Base-by-base conservation (phyloP, 1,284 basidiomycete species). In the Filobasidium uniguttulatum region DNA sequence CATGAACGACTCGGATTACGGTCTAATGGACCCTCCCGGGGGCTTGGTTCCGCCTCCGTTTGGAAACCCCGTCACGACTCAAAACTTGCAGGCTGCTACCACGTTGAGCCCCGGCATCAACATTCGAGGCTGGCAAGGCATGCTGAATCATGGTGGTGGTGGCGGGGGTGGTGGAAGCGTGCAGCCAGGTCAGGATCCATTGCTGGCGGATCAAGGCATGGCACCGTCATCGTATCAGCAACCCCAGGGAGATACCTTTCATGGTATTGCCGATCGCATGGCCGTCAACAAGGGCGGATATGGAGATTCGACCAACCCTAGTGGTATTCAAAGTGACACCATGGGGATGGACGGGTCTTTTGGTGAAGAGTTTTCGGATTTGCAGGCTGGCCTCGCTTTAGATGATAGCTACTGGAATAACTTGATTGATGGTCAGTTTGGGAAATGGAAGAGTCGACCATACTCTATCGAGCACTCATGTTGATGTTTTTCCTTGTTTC, bases 361-460 rank as follows among this genome's bases (percentile, higher is more conserved):
- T 14, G 33, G 23, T 10, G n/a, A 43, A 23, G 36, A 44, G 12
- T 17, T 26, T 9, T 23, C 45, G 17, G 46, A 44, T 14, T n/a
- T n/a, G n/a, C 51, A 41, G 15, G 46, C 31, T 22, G 51, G 17
- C 10, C 37, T 35, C 38, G 47, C 48, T 12, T 34, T 50, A 12
- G 52, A 54, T 44, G 68, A 69, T 54, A 65, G 66, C 50, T 70
- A 70, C 50, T 70, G 68, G 68, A 67, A 70, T 55, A 59, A 64
- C 4, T 56, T 70, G 38, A 70, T 70, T 46, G 68, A 70, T 58
- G 65, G 65, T 67, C 38, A 56, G 65, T 44, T n/a, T n/a, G n/a
- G n/a, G n/a, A n/a, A n/a, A n/a, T n/a, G n/a, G n/a, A n/a, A n/a
- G n/a, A n/a, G n/a, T n/a, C n/a, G n/a, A n/a, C n/a, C n/a, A n/a